phyloP scores from a whole-genome alignment of 139 green algal species.

The Chlamydomonas schloesseri region DNA sequence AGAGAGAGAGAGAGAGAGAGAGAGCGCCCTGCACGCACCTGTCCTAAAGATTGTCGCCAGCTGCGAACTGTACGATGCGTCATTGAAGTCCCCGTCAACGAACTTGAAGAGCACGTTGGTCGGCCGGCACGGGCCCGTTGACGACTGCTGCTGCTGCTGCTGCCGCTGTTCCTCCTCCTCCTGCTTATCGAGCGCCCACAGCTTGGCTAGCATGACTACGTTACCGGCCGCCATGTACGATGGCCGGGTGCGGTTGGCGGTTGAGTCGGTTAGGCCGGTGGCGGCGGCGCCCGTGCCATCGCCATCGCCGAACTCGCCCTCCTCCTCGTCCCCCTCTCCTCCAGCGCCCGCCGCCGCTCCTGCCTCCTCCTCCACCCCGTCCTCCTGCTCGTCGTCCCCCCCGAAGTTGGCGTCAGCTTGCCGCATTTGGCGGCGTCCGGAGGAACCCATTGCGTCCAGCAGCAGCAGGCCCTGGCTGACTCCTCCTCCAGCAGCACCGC shows the following conservation, averaged over 20 bases:
- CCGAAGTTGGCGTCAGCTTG: neutral
- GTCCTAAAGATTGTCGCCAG: constrained; percentile 19
- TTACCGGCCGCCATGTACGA: neutral
- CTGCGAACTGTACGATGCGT: constrained; percentile 33
- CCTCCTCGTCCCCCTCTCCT: neutral
- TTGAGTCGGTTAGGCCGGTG: neutral
- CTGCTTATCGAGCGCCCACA: neutral
- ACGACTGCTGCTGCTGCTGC: too few species aligned
- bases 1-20: too few species aligned
- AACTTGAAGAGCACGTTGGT: constrained; percentile 38
- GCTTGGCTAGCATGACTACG: neutral
- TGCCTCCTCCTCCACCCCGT: neutral
- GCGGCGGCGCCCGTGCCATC: neutral
- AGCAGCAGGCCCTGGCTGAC: neutral
- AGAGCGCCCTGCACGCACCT: too few species aligned
- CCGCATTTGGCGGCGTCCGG: neutral
- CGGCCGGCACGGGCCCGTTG: neutral
- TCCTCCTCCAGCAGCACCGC: neutral
- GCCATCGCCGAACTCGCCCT: neutral
- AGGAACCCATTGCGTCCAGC: too few species aligned
- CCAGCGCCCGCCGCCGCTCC: neutral
- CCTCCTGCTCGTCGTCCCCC: constrained; percentile 2
- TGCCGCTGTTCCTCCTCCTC: too few species aligned
- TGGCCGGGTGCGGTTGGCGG: neutral
- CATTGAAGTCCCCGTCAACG: constrained; percentile 42